Base-by-base conservation (phyloP, 2,329 filamentous ascomycete genomes). In the Curvularia sp. region DNA sequence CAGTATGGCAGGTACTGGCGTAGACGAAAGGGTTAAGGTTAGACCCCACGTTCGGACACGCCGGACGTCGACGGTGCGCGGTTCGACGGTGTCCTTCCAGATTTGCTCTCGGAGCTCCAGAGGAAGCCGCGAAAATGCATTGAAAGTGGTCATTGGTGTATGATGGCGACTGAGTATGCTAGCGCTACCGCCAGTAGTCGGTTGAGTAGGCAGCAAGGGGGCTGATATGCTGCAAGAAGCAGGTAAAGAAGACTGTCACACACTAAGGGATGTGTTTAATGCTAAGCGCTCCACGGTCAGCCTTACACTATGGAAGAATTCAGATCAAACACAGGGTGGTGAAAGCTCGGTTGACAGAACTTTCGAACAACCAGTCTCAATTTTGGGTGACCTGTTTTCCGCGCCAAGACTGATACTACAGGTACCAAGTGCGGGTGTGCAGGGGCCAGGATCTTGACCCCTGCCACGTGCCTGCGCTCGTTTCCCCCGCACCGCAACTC, bases 71-170 rank as follows among this genome's bases (percentile, higher is more conserved):
- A 65, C 63, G 1, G 41, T 49, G 9, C 58, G 63, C 30, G 65
- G 58, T 38, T 62, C 53, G 3, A 59, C 53, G 0, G 63, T 62
- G 36, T 52, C 27, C 38, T 58, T 61, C 65, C 63, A 67, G 42
- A 65, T 61, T 8, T 21, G 15, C 8, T 57, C 30, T 25, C 63
- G 60, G 6, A 67, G 55, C 25, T 64, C 60, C 7, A 49, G 23
- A 25, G 63, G 56, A 6, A 67, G 42, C 5, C 42, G 47, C 0
- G 60, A 56, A 28, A 67, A 65, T 23, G 56, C 56, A 47, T 62
- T 51, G 43, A 67, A 67, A 18, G 56, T 58, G 18, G 50, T 12
- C 57, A 60, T 57, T 57, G 55, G 9, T 39, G 32, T 43, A 3
- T 21, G 36, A 55, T 28, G 6, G 21, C 5, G 2, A 39, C 12